phyloP scores from a whole-genome alignment of 495 filamentous ascomycete genomes.

The Daldinia caldariorum region DNA sequence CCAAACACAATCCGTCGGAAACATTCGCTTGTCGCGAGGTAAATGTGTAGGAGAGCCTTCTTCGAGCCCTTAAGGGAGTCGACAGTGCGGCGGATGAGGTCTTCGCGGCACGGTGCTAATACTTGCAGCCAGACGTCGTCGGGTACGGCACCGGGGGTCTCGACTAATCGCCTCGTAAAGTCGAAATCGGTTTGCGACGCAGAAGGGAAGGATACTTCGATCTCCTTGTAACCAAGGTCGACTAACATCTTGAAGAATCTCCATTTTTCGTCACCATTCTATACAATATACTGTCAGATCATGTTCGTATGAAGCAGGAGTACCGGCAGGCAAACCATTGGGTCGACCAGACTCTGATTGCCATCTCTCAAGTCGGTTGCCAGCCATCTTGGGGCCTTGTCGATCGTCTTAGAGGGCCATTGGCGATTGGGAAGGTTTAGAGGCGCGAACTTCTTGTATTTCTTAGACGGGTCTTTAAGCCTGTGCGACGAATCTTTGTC shows the following conservation, averaged over 20 bases:
- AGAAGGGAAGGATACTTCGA: slow-evolving; percentile 95
- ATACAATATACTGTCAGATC: slow-evolving; percentile 39
- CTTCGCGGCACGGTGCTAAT: slow-evolving; percentile 90
- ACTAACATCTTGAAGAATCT: slow-evolving; percentile 94
- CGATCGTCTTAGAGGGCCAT: slow-evolving; percentile 87
- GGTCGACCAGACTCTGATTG: slow-evolving; percentile 87
- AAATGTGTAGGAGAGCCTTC: slow-evolving; percentile 97
- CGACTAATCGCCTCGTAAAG: slow-evolving; percentile 87
- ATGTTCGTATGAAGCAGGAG: slow-evolving; percentile 22
- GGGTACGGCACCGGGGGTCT: slow-evolving; percentile 85
- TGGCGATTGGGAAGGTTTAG: slow-evolving; percentile 83
- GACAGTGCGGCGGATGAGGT: slow-evolving; percentile 90
- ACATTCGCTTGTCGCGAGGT: slow-evolving; percentile 93
- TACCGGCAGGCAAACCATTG: slow-evolving; percentile 70
- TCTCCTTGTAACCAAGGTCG: slow-evolving; percentile 96
- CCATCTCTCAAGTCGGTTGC: slow-evolving; percentile 87
- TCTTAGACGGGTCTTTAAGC: slow-evolving; percentile 93
- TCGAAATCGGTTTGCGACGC: slow-evolving; percentile 95
- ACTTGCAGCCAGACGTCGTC: slow-evolving; percentile 97
- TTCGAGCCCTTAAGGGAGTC: slow-evolving; percentile 89
- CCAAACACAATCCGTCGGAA: slow-evolving; percentile 91
- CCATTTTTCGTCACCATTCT: slow-evolving; percentile 96
- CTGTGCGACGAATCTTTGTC: slow-evolving; percentile 54
- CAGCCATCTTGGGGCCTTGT: slow-evolving; percentile 85
- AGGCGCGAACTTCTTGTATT: slow-evolving; percentile 82